These are phyloP conservation scores for Prunus salicina DNA, from an alignment of 306 rosid genomes.

Conservation along the genomic window DNA sequence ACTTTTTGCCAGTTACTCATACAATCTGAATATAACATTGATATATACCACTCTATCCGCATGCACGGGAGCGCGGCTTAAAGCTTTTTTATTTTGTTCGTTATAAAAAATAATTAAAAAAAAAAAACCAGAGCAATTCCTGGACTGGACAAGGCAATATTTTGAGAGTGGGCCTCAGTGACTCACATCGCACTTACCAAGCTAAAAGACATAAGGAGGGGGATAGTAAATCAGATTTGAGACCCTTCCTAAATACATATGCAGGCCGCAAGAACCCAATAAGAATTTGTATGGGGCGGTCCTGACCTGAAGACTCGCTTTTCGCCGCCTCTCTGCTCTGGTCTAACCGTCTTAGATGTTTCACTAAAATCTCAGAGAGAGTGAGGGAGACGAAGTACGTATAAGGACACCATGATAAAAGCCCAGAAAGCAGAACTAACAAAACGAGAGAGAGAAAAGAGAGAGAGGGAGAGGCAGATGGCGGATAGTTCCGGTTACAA, in stretches of 20 bases:
- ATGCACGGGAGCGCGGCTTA: too few relatives aligned
- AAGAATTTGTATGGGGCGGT: background rate
- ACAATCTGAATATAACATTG: too few relatives aligned
- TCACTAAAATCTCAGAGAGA: background rate
- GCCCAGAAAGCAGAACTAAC: background rate
- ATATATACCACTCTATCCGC: too few relatives aligned
- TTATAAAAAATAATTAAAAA: too few relatives aligned
- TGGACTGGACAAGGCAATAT: too few relatives aligned
- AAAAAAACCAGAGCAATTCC: too few relatives aligned
- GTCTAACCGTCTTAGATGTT: background rate
- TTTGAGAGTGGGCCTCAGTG: background rate
- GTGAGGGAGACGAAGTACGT: background rate
- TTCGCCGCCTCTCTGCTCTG: background rate
- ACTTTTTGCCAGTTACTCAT: too few relatives aligned
- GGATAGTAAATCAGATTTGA: too few relatives aligned
- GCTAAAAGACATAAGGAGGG: background rate
- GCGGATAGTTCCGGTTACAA: constrained; percentile 47
- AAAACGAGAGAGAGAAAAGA: background rate
- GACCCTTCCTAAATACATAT: too few relatives aligned
- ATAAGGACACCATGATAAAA: background rate
- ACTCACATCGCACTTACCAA: background rate
- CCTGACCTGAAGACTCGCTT: background rate
- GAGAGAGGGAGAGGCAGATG: constrained; percentile 31
- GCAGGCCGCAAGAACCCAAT: background rate
- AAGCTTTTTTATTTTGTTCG: too few relatives aligned